Evolutionary conservation across 2,329 filamentous ascomycete genomes (phyloP).

Genomic region (Trichoderma sp.): DNA sequence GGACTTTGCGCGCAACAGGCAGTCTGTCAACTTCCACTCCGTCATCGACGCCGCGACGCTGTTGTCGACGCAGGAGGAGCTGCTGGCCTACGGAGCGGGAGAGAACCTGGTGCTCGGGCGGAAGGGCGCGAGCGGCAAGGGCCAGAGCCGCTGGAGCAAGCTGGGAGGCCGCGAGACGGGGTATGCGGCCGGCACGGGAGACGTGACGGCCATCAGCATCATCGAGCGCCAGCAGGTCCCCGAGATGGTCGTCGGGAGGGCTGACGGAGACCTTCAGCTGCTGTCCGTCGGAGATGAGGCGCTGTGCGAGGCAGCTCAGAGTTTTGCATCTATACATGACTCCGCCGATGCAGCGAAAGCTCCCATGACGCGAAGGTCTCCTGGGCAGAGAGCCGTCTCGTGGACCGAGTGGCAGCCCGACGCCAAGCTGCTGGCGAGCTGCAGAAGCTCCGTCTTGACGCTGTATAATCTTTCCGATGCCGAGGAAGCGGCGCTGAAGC

Average conservation of each 20-base stretch:
- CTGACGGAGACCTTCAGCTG: constrained; percentile 53
- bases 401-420: constrained; percentile 42
- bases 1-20: constrained; percentile 33
- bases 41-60: constrained; percentile 51
- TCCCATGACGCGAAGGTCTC: constrained; percentile 25
- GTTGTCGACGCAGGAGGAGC: constrained; percentile 45
- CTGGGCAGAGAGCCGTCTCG: constrained; percentile 35
- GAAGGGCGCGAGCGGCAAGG: constrained; percentile 37
- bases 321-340: constrained; percentile 30
- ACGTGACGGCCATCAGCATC: constrained; percentile 53
- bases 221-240: constrained; percentile 41
- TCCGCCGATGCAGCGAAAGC: constrained; percentile 11
- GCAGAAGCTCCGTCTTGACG: constrained; percentile 38
- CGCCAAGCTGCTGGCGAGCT: constrained; percentile 38
- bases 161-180: constrained; percentile 45
- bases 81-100: constrained; percentile 55
- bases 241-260: constrained; percentile 51
- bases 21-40: constrained; percentile 49
- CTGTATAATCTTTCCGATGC: constrained; percentile 37
- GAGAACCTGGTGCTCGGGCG: constrained; percentile 53
- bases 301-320: constrained; percentile 36
- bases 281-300: constrained; percentile 43
- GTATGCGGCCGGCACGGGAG: constrained; percentile 50
- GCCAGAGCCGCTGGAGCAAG: constrained; percentile 42
- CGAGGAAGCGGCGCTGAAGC: constrained; percentile 28